Evolutionary conservation across 176 grass and related monocot species (phyloP).

Genomic region (Cenchrus fungigraminus): DNA sequence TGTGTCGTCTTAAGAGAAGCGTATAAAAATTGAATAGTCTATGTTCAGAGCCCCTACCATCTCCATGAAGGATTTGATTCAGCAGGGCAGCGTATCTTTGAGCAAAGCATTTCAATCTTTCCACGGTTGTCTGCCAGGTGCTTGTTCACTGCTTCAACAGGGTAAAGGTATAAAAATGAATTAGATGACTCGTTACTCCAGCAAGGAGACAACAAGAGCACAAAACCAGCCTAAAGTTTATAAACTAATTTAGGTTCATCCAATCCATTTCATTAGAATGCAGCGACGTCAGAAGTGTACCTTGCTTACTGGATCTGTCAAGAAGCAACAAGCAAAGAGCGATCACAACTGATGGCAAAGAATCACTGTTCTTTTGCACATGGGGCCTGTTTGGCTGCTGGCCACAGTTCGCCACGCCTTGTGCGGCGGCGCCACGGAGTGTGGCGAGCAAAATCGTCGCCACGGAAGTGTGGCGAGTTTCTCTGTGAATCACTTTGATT

Average conservation of each 20-base stretch:
- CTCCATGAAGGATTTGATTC: conserved; percentile 85
- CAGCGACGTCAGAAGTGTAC: conserved; percentile 32
- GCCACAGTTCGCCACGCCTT: too few species aligned
- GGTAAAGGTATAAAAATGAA: neutral
- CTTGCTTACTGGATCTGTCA: conserved; percentile 47
- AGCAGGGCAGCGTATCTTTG: conserved; percentile 66
- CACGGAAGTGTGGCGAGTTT: too few species aligned
- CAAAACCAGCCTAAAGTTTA: neutral
- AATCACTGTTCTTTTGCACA: conserved; percentile 47
- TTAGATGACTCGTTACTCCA: conserved; percentile 11
- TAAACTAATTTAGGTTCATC: neutral
- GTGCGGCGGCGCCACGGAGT: too few species aligned
- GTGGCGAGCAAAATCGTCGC: too few species aligned
- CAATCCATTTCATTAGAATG: conserved; percentile 1
- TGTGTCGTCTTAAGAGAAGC: neutral
- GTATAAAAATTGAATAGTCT: neutral
- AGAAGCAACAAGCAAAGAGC: conserved; percentile 72
- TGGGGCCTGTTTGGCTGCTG: neutral
- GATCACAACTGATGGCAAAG: conserved; percentile 62
- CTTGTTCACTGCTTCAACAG: conserved; percentile 53
- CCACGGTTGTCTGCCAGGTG: conserved; percentile 43
- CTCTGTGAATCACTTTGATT: too few species aligned
- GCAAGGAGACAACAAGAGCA: neutral
- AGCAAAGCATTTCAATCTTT: conserved; percentile 59
- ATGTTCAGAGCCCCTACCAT: conserved; percentile 62